These are phyloP conservation scores for Puccinia triticina DNA, from an alignment of 1,284 basidiomycete genomes.

Conservation along the genomic window DNA sequence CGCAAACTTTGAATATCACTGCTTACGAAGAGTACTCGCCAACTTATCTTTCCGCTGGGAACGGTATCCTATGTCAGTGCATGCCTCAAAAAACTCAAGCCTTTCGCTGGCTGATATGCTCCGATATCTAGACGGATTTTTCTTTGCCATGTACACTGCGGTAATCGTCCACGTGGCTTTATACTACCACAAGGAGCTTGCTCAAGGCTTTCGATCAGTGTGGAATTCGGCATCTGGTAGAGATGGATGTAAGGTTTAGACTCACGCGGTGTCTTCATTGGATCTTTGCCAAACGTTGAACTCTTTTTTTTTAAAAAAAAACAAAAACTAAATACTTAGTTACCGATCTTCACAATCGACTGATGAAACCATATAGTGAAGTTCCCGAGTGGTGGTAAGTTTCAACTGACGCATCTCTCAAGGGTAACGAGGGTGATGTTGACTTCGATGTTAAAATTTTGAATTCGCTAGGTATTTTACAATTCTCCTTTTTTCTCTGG, in stretches of 20 bases:
- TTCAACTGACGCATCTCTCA: background rate
- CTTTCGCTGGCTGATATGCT: background rate
- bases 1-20: slow-evolving; percentile 34
- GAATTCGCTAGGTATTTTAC: slow-evolving; percentile 31
- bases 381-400: slow-evolving; percentile 46
- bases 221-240: background rate
- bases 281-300: background rate
- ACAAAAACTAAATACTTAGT: background rate
- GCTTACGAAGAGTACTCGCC: slow-evolving; percentile 47
- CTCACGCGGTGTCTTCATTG: background rate
- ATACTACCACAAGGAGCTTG: slow-evolving; percentile 46
- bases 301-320: too few relatives aligned
- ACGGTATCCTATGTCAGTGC: slow-evolving; percentile 34
- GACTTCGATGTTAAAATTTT: background rate
- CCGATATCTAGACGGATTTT: slow-evolving; percentile 36
- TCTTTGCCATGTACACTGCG: slow-evolving; percentile 43
- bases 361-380: slow-evolving; percentile 36
- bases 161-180: slow-evolving; percentile 40
- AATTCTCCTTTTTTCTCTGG: slow-evolving; percentile 31
- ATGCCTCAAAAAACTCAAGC: background rate
- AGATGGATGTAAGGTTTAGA: slow-evolving; percentile 12
- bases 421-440: background rate
- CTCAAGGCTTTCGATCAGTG: slow-evolving; percentile 28
- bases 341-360: slow-evolving; percentile 48
- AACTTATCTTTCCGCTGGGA: slow-evolving; percentile 44